A percentile compares a stretch with the other conserved stretches of the same genome.
phyloP scores from a whole-genome alignment of 2,329 filamentous ascomycete genomes.

The Fusarium equiseti region DNA sequence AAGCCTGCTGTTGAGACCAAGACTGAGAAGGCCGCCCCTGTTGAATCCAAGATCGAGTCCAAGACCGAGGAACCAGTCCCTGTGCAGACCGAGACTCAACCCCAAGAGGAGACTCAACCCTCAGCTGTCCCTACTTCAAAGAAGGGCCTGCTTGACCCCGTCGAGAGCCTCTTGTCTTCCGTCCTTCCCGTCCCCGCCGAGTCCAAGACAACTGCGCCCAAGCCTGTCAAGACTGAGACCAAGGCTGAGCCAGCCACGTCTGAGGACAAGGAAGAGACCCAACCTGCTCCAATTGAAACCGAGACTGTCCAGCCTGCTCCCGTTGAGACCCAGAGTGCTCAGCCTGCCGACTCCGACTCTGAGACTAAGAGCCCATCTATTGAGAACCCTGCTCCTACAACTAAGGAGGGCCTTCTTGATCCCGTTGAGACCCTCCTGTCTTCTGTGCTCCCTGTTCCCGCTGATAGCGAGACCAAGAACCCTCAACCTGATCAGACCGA shows the following conservation, averaged over 20 bases:
- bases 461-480: constrained; percentile 16
- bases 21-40: constrained; percentile 2
- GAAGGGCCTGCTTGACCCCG: constrained; percentile 38
- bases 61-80: constrained; percentile 11
- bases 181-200: constrained; percentile 21
- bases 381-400: constrained; percentile 27
- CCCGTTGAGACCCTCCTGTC: constrained; percentile 39
- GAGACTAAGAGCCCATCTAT: constrained; percentile 13
- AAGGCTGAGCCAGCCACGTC: constrained; percentile 13
- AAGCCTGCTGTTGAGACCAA: constrained; percentile 17
- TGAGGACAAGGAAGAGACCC: constrained; percentile 5
- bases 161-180: constrained; percentile 36
- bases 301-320: not conserved
- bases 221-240: constrained; percentile 19
- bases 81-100: constrained; percentile 12
- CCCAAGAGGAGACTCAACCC: constrained; percentile 13
- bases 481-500: constrained; percentile 25
- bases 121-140: constrained; percentile 17
- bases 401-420: constrained; percentile 33
- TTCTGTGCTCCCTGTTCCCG: constrained; percentile 28
- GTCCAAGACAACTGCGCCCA: constrained; percentile 22
- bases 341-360: constrained; percentile 21
- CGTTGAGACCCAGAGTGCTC: constrained; percentile 9
- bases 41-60: not conserved
- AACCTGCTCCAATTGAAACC: constrained; percentile 13